A percentile compares a stretch with the other conserved stretches of the same genome.
phyloP scores from a whole-genome alignment of 2,329 filamentous ascomycete genomes.

The Seiridium unicorne region DNA sequence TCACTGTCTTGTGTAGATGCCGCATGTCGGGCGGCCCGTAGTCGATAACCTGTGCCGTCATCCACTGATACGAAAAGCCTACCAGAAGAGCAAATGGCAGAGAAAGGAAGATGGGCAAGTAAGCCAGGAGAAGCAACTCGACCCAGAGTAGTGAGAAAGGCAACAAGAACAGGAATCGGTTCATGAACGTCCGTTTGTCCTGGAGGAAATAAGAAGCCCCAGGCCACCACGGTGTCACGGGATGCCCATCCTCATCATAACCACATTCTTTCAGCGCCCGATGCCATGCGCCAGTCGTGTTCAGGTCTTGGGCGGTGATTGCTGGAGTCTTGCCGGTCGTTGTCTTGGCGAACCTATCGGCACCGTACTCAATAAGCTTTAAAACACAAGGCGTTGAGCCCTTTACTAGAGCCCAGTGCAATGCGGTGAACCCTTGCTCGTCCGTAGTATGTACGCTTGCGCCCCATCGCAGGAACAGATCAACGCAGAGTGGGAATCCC shows the following conservation, averaged over 20 bases:
- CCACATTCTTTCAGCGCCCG: constrained; percentile 80
- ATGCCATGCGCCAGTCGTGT: constrained; percentile 78
- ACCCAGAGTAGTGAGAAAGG: constrained; percentile 76
- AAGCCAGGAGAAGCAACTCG: constrained; percentile 69
- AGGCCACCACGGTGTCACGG: constrained; percentile 69
- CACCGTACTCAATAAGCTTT: constrained; percentile 92
- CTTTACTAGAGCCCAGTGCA: constrained; percentile 97
- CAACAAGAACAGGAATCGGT: constrained; percentile 85
- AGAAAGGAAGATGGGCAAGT: constrained; percentile 71
- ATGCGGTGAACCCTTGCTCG: constrained; percentile 87
- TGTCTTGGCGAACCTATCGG: constrained; percentile 89
- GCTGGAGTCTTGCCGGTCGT: constrained; percentile 87
- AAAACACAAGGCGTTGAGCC: constrained; percentile 86
- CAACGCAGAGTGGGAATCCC: constrained; percentile 87
- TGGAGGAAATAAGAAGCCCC: constrained; percentile 70
- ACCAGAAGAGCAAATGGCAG: constrained; percentile 68
- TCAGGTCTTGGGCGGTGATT: constrained; percentile 85
- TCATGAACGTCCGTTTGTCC: constrained; percentile 75
- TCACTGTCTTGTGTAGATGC: constrained; percentile 82
- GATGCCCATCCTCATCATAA: constrained; percentile 75
- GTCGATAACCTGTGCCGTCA: constrained; percentile 73
- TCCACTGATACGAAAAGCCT: constrained; percentile 72
- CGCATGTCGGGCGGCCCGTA: constrained; percentile 88
- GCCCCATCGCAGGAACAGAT: constrained; percentile 90
- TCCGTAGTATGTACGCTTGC: constrained; percentile 89